Conservation (phyloP, 23 red algal genomes). For the Chondrus crispus region DNA sequence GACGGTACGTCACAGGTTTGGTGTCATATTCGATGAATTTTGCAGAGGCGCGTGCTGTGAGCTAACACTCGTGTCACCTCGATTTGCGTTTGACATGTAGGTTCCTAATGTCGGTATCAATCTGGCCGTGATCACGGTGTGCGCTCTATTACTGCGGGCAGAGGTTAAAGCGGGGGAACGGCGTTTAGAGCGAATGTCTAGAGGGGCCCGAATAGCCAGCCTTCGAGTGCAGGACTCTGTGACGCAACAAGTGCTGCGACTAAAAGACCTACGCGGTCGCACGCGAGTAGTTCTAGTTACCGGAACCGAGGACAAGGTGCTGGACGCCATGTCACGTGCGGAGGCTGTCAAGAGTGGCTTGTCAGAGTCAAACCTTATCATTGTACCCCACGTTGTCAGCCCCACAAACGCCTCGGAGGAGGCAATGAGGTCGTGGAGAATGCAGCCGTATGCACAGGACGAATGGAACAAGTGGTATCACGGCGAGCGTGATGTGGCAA, state of each 20-base stretch:
- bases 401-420: background rate
- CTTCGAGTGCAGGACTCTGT: constrained; percentile 52
- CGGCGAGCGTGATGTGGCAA: constrained; percentile 19
- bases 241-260: constrained; percentile 21
- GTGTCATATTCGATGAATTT: background rate
- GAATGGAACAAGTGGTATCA: constrained; percentile 69
- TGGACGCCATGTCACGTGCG: constrained; percentile 22
- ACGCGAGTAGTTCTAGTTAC: constrained; percentile 51
- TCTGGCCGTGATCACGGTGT: constrained; percentile 35
- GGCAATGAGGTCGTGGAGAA: constrained; percentile 25
- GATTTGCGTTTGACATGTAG: background rate
- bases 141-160: constrained; percentile 29
- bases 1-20: constrained; percentile 2
- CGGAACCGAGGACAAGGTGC: constrained; percentile 8
- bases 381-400: constrained; percentile 39
- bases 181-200: constrained; percentile 70
- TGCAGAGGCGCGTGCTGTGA: background rate
- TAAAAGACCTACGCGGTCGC: constrained; percentile 41
- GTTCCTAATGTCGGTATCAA: constrained; percentile 59
- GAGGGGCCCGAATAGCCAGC: constrained; percentile 64
- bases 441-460: constrained; percentile 18
- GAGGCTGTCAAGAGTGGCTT: constrained; percentile 12
- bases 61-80: background rate
- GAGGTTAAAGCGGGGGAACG: constrained; percentile 51
- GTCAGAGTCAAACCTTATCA: constrained; percentile 10